Base-by-base conservation (phyloP, 768 basidiomycete genomes). In the Amanita rubescens region DNA sequence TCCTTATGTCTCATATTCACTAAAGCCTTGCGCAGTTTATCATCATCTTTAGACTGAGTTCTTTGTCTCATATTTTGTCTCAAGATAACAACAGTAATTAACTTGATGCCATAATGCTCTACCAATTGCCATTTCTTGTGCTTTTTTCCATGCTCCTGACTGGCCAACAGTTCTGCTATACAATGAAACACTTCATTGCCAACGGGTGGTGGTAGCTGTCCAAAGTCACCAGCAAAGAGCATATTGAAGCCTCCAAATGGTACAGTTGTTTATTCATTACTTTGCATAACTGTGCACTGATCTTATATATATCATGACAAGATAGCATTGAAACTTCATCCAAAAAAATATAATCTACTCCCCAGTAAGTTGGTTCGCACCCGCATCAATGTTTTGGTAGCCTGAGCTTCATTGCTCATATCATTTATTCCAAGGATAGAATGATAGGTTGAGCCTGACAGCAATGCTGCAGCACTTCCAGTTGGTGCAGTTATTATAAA, bases 311-410 rank as follows among this genome's bases (percentile, higher is more conserved):
- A 33, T 61, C 60, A 20, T 39, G 5, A 45, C 64, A 66, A 0
- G 62, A 58, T 2, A 71, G 37, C 71, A 73, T 73, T 1, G 70
- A 72, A 0, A 72, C 56, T 51, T 73, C 71, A 60, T 73, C 67
- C 0, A 71, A 27, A 24, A 72, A 66, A 0, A 72, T 51, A 58
- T 68, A 68, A 10, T 70, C 62, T 1, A 70, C 63, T 32, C 61
- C n/a, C 56, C 7, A 12, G 32, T 17, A 49, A 25, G 3, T n/a
- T 9, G 2, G n/a, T 35, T 22, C 22, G n/a, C 2, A 49, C 37
- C 15, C 12, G 17, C 10, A 15, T n/a, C 12, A 59, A 32, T 10
- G 57, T 19, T 32, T 10, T 53, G 14, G 27, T 30, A 30, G 14
- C 39, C 44, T 20, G 11, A 2, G 57, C 48, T 30, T 30, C 27